Conservation (phyloP, 352 stramenopile species). For the Phytophthora fragariaefolia region DNA sequence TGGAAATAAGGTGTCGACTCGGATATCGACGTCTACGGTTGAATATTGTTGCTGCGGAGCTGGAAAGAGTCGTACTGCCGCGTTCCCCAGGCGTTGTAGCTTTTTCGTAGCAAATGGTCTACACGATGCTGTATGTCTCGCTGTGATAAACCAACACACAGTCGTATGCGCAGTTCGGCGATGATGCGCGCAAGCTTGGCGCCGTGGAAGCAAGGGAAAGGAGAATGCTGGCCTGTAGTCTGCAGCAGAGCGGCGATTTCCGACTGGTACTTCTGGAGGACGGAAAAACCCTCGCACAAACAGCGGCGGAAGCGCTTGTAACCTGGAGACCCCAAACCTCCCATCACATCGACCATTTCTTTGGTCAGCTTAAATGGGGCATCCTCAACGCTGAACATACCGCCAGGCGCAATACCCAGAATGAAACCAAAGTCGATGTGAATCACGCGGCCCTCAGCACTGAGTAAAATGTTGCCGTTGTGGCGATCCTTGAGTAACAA, state of each 20-base stretch:
- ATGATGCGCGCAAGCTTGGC: conserved; percentile 68
- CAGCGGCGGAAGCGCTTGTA: conserved; percentile 93
- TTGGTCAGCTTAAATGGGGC: conserved; percentile 99
- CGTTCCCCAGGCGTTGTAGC: conserved; percentile 90
- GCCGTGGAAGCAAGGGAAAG: conserved; percentile 94
- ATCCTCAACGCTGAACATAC: conserved; percentile 97
- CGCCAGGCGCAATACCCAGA: conserved; percentile 96
- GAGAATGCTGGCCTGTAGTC: conserved; percentile 94
- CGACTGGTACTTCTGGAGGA: conserved; percentile 92
- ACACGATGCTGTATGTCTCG: conserved; percentile 75
- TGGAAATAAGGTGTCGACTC: conserved; percentile 21
- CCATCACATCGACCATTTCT: conserved; percentile 98
- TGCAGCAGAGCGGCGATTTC: conserved; percentile 95
- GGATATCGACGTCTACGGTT: conserved; percentile 47
- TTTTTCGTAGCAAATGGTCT: conserved; percentile 85
- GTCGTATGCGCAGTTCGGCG: conserved; percentile 62
- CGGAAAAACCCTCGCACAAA: conserved; percentile 94
- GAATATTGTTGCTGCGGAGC: conserved; percentile 90
- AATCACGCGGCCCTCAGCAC: conserved; percentile 95
- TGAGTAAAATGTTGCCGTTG: conserved; percentile 99
- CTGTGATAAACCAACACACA: conserved; percentile 76
- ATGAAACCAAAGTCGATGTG: conserved; percentile 99
- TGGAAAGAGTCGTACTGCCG: conserved; percentile 93
- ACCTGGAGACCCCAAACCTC: conserved; percentile 81
- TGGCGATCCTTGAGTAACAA: conserved; percentile 98